A percentile compares a stretch with the other conserved stretches of the same genome.
phyloP scores from a whole-genome alignment of 495 filamentous ascomycete genomes.

The Annulohypoxylon moriforme region DNA sequence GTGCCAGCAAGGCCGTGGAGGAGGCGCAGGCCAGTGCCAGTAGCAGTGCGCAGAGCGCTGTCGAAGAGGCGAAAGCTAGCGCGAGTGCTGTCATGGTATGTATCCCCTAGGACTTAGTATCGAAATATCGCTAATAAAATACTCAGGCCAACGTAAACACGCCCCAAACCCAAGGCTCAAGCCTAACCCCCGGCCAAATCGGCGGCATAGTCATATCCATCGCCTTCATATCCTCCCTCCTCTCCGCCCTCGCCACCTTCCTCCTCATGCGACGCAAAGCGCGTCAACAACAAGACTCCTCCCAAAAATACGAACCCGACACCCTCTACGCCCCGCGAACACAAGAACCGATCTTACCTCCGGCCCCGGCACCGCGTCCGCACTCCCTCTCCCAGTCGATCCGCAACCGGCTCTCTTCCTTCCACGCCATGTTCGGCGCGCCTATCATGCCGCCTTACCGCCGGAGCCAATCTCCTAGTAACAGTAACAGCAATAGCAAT shows the following conservation, averaged over 20 bases:
- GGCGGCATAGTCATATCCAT: constrained; percentile 42
- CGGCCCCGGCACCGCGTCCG: not conserved
- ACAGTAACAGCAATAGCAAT: not conserved
- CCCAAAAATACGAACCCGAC: constrained; percentile 10
- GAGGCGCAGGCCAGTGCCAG: constrained; percentile 25
- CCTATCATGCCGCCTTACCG: not conserved
- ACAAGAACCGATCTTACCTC: not conserved
- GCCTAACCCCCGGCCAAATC: constrained; percentile 33
- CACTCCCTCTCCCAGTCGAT: constrained; percentile 4
- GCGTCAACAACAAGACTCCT: not conserved
- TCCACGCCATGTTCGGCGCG: constrained; percentile 18
- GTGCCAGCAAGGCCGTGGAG: constrained; percentile 26
- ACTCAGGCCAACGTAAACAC: constrained; percentile 17
- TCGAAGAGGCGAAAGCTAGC: constrained; percentile 28
- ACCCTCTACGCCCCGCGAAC: constrained; percentile 1
- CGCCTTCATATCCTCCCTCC: constrained; percentile 29
- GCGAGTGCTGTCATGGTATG: constrained; percentile 28
- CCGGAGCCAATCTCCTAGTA: not conserved
- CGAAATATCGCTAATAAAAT: constrained; percentile 5
- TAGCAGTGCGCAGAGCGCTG: constrained; percentile 28
- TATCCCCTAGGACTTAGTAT: not conserved
- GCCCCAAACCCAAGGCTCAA: constrained; percentile 20
- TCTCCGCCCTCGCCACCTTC: constrained; percentile 35
- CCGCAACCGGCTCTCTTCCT: not conserved
- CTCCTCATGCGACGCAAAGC: constrained; percentile 40